These are phyloP conservation scores for Acanthamoeba comandoni DNA, from an alignment of 208 protist genomes.

Conservation along the genomic window DNA sequence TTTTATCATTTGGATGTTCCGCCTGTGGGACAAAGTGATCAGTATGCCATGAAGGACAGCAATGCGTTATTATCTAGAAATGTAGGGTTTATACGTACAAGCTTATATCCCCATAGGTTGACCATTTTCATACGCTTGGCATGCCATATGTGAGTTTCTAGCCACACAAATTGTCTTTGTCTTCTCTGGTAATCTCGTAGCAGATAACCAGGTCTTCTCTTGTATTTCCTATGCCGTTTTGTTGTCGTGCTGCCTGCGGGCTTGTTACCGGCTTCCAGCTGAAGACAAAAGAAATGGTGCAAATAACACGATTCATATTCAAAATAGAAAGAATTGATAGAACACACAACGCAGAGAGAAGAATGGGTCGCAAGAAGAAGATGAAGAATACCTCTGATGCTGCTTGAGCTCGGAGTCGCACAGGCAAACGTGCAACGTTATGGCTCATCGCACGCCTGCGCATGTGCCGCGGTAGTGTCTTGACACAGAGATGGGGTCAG, in stretches of 20 bases:
- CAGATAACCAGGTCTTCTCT: conserved; percentile 81
- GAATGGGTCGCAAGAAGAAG: too few relatives aligned
- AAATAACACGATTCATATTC: too few relatives aligned
- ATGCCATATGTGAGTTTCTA: conserved; percentile 88
- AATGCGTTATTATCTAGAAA: too few relatives aligned
- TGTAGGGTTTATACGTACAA: too few relatives aligned
- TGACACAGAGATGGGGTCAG: too few relatives aligned
- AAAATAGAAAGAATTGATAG: too few relatives aligned
- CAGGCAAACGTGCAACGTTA: conserved; percentile 83
- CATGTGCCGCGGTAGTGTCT: conserved; percentile 84
- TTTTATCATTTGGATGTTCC: neutral
- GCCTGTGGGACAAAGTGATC: conserved; percentile 20
- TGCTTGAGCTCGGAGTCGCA: conserved; percentile 77
- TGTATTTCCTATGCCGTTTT: conserved; percentile 46
- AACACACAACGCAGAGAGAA: too few relatives aligned
- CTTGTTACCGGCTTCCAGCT: conserved; percentile 6
- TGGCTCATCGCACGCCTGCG: conserved; percentile 86
- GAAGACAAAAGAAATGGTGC: neutral
- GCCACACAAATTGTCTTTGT: conserved; percentile 78
- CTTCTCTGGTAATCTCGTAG: conserved; percentile 80
- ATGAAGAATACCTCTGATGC: conserved; percentile 78
- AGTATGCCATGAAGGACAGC: neutral
- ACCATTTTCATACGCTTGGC: conserved; percentile 86
- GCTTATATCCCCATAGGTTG: conserved; percentile 80
- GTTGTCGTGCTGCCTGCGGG: conserved; percentile 29